A percentile compares a stretch with the other conserved stretches of the same genome.
Evolutionary conservation across 2,329 filamentous ascomycete genomes (phyloP).

Genomic region (Didymella glomerata): DNA sequence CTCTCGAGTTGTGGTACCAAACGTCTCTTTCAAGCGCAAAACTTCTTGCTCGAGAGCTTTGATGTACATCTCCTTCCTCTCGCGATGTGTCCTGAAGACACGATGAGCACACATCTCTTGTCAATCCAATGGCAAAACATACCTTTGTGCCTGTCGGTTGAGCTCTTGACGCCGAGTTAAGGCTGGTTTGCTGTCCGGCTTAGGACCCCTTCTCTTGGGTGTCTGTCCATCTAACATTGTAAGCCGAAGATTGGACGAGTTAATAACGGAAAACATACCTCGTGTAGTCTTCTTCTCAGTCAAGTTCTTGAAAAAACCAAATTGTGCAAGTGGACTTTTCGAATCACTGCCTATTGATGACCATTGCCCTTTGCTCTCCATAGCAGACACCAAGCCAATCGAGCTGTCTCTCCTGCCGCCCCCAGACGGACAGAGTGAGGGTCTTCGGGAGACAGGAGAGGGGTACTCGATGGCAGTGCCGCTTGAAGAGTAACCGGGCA

Average conservation of each 20-base stretch:
- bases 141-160: constrained; percentile 96
- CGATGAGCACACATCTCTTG: constrained; percentile 24
- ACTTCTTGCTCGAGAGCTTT: constrained; percentile 93
- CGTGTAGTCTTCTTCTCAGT: constrained; percentile 78
- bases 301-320: constrained; percentile 70
- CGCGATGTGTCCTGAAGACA: constrained; percentile 81
- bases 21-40: constrained; percentile 85
- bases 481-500: constrained; percentile 49
- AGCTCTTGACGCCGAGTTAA: constrained; percentile 90
- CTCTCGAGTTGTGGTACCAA: constrained; percentile 75
- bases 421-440: constrained; percentile 47
- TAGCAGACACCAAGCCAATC: constrained; percentile 47
- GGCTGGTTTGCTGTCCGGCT: constrained; percentile 95
- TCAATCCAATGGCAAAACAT: constrained; percentile 32
- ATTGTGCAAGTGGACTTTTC: constrained; percentile 50
- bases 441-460: constrained; percentile 45
- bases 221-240: constrained; percentile 74
- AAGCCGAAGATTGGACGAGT: constrained; percentile 11
- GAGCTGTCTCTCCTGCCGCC: constrained; percentile 45
- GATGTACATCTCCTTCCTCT: constrained; percentile 96
- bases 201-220: constrained; percentile 89
- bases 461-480: constrained; percentile 46
- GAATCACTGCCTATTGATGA: constrained; percentile 49
- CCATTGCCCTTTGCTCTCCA: constrained; percentile 51
- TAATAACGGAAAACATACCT: constrained; percentile 59